Percentiles rank a stretch among this genome's conserved stretches.
phyloP scores from a whole-genome alignment of 305 asterid genomes.

The Ajuga reptans region DNA sequence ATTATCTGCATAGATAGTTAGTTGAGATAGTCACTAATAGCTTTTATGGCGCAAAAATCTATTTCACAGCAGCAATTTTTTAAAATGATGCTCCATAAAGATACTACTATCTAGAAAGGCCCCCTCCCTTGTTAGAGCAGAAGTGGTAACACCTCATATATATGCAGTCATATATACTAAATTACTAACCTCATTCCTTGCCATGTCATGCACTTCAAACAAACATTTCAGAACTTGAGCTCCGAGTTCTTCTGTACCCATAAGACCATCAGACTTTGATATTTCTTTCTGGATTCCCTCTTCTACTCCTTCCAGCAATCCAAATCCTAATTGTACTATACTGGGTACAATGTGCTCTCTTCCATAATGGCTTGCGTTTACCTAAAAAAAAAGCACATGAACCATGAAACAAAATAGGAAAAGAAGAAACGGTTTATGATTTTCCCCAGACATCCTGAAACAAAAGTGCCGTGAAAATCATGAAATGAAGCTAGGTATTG shows the following conservation, averaged over 20 bases:
- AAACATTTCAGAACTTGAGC: constrained; percentile 64
- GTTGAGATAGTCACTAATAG: constrained; percentile 1
- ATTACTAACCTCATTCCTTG: constrained; percentile 70
- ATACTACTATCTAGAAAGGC: no score
- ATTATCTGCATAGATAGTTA: constrained; percentile 48
- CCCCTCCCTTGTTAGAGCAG: no score
- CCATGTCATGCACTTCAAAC: constrained; percentile 79
- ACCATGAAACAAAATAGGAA: neutral
- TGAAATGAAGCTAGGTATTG: neutral
- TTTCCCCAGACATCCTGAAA: neutral
- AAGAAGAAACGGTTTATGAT: neutral
- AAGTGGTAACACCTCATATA: neutral
- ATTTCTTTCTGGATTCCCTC: constrained; percentile 44
- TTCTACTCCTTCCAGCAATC: constrained; percentile 67
- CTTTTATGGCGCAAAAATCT: neutral
- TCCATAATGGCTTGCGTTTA: constrained; percentile 67
- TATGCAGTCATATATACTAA: neutral
- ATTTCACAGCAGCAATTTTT: neutral
- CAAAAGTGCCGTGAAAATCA: neutral
- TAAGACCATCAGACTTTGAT: constrained; percentile 45
- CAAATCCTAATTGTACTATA: constrained; percentile 71
- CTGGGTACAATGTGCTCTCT: constrained; percentile 83
- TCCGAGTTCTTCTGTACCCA: constrained; percentile 65
- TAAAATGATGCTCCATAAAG: no score
- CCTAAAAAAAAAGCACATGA: constrained; percentile 33